Percentiles rank a stretch among this genome's conserved stretches.
phyloP scores from a whole-genome alignment of 1,284 basidiomycete species.

The Pterula multifida region DNA sequence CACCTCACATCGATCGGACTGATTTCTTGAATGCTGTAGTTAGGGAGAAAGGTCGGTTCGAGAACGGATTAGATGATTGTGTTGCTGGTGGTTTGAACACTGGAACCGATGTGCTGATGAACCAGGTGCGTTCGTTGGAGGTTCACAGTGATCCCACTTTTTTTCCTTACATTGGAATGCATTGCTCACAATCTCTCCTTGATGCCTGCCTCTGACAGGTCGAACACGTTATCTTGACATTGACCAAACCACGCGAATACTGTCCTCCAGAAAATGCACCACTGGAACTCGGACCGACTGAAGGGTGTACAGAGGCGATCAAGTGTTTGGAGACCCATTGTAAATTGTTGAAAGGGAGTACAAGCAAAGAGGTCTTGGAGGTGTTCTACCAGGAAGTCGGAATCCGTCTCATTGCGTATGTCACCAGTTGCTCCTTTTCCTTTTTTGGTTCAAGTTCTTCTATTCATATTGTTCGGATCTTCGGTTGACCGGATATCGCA shows the following conservation, averaged over 20 bases:
- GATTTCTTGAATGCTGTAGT: constrained; percentile 93
- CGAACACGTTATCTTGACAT: constrained; percentile 81
- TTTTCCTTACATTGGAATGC: neutral
- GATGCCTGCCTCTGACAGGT: constrained; percentile 45
- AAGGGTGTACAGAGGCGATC: constrained; percentile 80
- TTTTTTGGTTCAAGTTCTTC: no score
- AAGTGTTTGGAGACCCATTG: constrained; percentile 84
- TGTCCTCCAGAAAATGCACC: constrained; percentile 73
- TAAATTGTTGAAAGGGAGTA: constrained; percentile 81
- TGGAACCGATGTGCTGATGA: constrained; percentile 93
- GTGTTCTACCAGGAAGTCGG: constrained; percentile 98
- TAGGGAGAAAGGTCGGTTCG: constrained; percentile 93
- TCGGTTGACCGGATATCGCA: no score
- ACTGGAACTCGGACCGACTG: constrained; percentile 74
- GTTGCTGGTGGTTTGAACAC: constrained; percentile 91
- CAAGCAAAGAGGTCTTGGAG: constrained; percentile 91
- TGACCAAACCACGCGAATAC: constrained; percentile 82
- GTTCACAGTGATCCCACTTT: neutral
- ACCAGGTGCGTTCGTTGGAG: constrained; percentile 47
- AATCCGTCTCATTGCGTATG: constrained; percentile 79
- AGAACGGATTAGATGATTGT: constrained; percentile 82
- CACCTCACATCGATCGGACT: constrained; percentile 77
- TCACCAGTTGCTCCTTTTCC: no score
- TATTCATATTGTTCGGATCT: no score
- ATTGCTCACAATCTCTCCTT: no score